Evolutionary conservation across 306 rosid genomes (phyloP), one percentile per base, ranked within the genome.

Genomic region (Parietaria judaica): DNA sequence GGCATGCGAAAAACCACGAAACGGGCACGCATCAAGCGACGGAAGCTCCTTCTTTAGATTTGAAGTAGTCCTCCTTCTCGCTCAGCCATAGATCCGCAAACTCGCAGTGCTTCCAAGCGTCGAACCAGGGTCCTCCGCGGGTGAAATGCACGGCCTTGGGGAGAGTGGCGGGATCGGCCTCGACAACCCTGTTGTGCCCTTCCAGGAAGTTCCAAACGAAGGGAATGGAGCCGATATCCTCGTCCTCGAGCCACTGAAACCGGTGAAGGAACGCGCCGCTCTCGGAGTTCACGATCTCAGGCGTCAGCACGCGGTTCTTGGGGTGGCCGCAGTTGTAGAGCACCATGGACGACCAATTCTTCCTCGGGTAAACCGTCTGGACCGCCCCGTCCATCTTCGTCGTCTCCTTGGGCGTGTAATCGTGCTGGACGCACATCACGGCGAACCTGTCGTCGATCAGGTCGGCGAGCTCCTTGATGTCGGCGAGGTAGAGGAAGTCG

Each of bases 291-390:
- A 62, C 66, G 9, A 49, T 44, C 41, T 46, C 66, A 7, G 55
- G 66, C 8, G 66, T 62, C 43, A 62, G 17, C 7, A 48, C 44
- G 43, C 6, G n/a, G 23, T 62, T 62, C 55, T 49, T 62, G 14
- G 66, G 66, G 14, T 62, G 55, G 4, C 44, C 55, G 3, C 66
- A 62, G 44, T 62, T 62, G 66, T 62, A 62, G 31, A 62, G 36
- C 16, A 62, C 66, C 66, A 47, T 62, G 44, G 66, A 62, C 6
- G 66, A 62, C 66, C 66, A 62, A 31, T 62, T 62, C 66, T 62
- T 62, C 37, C 66, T 62, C 8, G 66, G 66, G 43, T 62, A 62
- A 6, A 62, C 66, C 9, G 66, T 62, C 66, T 62, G 66, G 3
- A 62, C 56, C 3, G 55, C 66, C 11, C 66, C 66, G 23, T 62